A percentile compares a stretch with the other conserved stretches of the same genome.
phyloP scores from a whole-genome alignment of 495 filamentous ascomycete genomes.

The Durotheca rogersii region DNA sequence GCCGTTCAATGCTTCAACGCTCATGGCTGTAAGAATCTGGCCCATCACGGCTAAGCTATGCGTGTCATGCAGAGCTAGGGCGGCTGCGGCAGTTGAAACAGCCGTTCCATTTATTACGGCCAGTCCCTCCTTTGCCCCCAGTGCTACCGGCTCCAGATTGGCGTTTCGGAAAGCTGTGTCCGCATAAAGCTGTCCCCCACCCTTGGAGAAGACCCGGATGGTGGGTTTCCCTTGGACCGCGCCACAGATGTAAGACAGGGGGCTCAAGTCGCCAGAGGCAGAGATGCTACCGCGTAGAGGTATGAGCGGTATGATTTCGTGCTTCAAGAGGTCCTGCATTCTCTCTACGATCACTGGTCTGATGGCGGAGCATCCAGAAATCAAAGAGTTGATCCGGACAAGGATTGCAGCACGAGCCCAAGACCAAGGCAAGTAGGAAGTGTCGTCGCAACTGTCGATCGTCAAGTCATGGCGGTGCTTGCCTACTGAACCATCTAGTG shows the following conservation, averaged over 20 bases:
- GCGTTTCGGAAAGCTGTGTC: slow-evolving; percentile 40
- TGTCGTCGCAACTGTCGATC: slow-evolving; percentile 16
- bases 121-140: slow-evolving; percentile 61
- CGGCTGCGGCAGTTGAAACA: slow-evolving; percentile 48
- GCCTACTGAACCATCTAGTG: background rate
- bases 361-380: slow-evolving; percentile 57
- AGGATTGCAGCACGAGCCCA: slow-evolving; percentile 54
- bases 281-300: slow-evolving; percentile 65
- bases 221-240: slow-evolving; percentile 55
- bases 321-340: slow-evolving; percentile 44
- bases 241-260: slow-evolving; percentile 60
- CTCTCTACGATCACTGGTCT: slow-evolving; percentile 46
- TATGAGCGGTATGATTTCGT: slow-evolving; percentile 53
- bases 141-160: slow-evolving; percentile 42
- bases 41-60: slow-evolving; percentile 55
- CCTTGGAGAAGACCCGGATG: slow-evolving; percentile 34
- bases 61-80: slow-evolving; percentile 55
- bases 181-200: slow-evolving; percentile 31
- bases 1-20: slow-evolving; percentile 50
- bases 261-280: slow-evolving; percentile 64
- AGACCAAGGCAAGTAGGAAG: slow-evolving; percentile 41
- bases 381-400: slow-evolving; percentile 57
- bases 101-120: slow-evolving; percentile 65
- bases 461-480: background rate
- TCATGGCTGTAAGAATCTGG: slow-evolving; percentile 56